A percentile compares a stretch with the other conserved stretches of the same genome.
Conservation (phyloP, 2,329 filamentous ascomycete species). For the Aspergillus sp. region DNA sequence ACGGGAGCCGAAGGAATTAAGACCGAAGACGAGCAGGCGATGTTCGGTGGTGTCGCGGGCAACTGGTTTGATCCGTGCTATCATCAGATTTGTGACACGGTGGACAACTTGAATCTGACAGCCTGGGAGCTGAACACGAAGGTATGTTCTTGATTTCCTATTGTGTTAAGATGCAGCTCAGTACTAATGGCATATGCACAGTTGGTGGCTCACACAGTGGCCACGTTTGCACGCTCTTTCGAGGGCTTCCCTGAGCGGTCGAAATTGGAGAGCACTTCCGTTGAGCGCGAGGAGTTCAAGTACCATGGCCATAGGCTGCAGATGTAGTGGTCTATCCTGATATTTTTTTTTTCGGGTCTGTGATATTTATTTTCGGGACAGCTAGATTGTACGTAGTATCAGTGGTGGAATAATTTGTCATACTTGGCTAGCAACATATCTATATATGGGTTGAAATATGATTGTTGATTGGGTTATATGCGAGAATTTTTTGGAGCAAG, state of each 20-base stretch:
- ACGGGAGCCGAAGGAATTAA: slow-evolving; percentile 77
- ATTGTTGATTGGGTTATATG: too few relatives aligned
- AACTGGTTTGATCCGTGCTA: slow-evolving; percentile 57
- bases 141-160: slow-evolving; percentile 27
- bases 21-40: slow-evolving; percentile 61
- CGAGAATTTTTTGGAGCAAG: too few relatives aligned
- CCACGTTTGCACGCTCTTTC: slow-evolving; percentile 66
- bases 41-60: slow-evolving; percentile 69
- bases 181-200: background rate
- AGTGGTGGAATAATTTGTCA: too few relatives aligned
- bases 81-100: slow-evolving; percentile 53
- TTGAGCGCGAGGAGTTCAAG: slow-evolving; percentile 12
- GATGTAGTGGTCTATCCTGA: slow-evolving; percentile 7
- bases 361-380: background rate
- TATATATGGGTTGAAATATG: too few relatives aligned
- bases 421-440: too few relatives aligned
- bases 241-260: slow-evolving; percentile 62
- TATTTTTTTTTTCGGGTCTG: background rate
- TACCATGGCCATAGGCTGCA: slow-evolving; percentile 17
- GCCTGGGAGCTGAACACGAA: slow-evolving; percentile 57
- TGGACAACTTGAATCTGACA: slow-evolving; percentile 53
- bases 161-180: background rate
- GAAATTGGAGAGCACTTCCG: slow-evolving; percentile 5
- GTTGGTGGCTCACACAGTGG: slow-evolving; percentile 68
- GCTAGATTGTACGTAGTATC: background rate